Conservation (phyloP, 192 early-diverging fungal species). For the Coemansia sp. region DNA sequence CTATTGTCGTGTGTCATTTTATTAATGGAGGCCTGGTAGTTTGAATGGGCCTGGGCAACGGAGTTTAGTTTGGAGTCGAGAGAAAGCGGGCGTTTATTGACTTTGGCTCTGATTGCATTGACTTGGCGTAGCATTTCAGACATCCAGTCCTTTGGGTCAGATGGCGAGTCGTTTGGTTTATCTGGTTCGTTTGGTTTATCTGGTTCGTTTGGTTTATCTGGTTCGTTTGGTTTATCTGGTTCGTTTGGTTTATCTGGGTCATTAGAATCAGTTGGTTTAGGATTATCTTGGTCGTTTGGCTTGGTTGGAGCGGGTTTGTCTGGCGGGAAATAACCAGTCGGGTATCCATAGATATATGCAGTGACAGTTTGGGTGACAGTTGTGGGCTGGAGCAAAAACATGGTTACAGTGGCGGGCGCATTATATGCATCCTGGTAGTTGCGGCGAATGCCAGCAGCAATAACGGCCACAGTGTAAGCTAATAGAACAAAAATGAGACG, state of each 20-base stretch:
- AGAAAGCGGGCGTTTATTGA: conserved; percentile 7
- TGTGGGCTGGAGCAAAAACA: neutral
- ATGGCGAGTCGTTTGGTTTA: neutral
- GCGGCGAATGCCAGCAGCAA: neutral
- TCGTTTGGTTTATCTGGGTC: too few species aligned
- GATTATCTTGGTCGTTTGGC: too few species aligned
- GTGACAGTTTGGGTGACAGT: conserved; percentile 12
- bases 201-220: neutral
- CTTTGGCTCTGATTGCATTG: conserved; percentile 19
- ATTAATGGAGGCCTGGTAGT: conserved; percentile 17
- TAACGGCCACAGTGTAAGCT: neutral
- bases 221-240: too few species aligned
- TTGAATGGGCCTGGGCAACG: conserved; percentile 28
- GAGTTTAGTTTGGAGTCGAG: conserved; percentile 8
- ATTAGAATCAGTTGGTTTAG: neutral
- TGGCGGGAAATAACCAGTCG: neutral
- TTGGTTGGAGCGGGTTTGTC: neutral
- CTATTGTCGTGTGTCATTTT: conserved; percentile 35
- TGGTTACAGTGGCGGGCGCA: neutral
- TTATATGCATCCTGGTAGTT: neutral
- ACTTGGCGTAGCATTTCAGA: conserved; percentile 21
- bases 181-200: too few species aligned
- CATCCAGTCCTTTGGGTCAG: neutral
- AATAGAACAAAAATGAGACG: neutral
- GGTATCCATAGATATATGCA: conserved; percentile 6